Conservation (phyloP, 768 basidiomycete species). For the Strobilomyces echinocephalus region DNA sequence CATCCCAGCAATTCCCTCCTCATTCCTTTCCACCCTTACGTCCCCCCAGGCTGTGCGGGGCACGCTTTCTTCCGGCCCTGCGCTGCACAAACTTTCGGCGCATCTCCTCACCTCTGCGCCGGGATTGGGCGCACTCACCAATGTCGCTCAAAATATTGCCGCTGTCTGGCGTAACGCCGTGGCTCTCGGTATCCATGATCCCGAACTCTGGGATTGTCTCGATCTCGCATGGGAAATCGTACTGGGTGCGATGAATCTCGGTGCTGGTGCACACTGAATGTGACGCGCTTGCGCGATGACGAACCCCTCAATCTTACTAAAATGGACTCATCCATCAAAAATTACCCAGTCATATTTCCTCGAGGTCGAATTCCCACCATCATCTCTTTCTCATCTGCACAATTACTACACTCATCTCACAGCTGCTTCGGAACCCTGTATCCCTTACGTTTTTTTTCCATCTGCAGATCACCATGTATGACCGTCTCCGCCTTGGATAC, state of each 20-base stretch:
- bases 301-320: conserved; percentile 15
- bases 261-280: conserved; percentile 36
- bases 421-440: conserved; percentile 25
- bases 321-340: conserved; percentile 17
- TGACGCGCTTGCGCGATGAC: conserved; percentile 19
- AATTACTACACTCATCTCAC: conserved; percentile 15
- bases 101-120: conserved; percentile 48
- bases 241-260: conserved; percentile 53
- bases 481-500: conserved; percentile 22
- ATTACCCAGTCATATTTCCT: conserved; percentile 2
- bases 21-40: conserved; percentile 29
- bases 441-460: conserved; percentile 17
- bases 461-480: conserved; percentile 17
- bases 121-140: conserved; percentile 42
- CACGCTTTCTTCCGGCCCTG: conserved; percentile 43
- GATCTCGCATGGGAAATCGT: conserved; percentile 66
- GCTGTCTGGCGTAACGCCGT: conserved; percentile 72
- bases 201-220: conserved; percentile 60
- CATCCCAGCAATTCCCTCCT: conserved; percentile 31
- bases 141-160: conserved; percentile 45
- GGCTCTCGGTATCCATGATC: conserved; percentile 64
- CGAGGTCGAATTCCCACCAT: conserved; percentile 19
- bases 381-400: conserved; percentile 22
- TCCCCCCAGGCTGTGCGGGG: conserved; percentile 33
- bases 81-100: conserved; percentile 51